Evolutionary conservation across 768 basidiomycete species (phyloP).

Genomic region (Mrakia hoshinonis): DNA sequence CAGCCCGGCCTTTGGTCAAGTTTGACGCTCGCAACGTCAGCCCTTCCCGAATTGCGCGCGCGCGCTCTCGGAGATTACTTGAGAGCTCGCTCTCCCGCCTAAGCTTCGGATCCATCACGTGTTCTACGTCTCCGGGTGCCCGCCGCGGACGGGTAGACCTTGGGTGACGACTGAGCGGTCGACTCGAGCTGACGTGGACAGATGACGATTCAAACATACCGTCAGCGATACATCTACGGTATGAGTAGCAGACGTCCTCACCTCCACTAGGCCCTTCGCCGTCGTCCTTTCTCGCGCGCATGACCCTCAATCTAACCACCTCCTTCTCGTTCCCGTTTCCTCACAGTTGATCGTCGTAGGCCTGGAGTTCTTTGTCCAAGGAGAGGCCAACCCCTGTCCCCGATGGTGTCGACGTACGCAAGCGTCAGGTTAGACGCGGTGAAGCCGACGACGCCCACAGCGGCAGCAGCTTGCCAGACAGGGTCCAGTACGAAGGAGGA

Average conservation of each 20-base stretch:
- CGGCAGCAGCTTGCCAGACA: constrained; percentile 8
- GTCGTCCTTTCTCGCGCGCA: not conserved
- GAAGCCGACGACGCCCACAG: constrained; percentile 14
- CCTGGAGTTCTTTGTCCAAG: constrained; percentile 20
- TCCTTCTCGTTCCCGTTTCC: constrained; percentile 10
- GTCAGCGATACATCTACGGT: too few relatives aligned
- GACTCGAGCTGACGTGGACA: too few relatives aligned
- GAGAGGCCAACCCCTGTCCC: constrained; percentile 37
- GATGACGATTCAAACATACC: too few relatives aligned
- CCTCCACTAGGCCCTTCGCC: not conserved
- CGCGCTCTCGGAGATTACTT: too few relatives aligned
- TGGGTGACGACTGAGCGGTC: too few relatives aligned
- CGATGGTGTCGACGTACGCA: constrained; percentile 17
- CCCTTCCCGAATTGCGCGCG: too few relatives aligned
- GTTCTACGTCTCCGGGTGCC: constrained; percentile 44
- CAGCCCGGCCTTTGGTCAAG: too few relatives aligned
- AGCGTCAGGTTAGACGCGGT: constrained; percentile 12
- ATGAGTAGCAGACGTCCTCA: too few relatives aligned
- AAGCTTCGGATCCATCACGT: too few relatives aligned
- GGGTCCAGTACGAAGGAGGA: constrained; percentile 12
- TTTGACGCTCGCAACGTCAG: too few relatives aligned
- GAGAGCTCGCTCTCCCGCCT: too few relatives aligned
- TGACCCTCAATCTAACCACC: constrained; percentile 17
- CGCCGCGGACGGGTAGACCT: too few relatives aligned
- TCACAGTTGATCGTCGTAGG: constrained; percentile 9